These are phyloP conservation scores for Collybiopsis confluens DNA, from an alignment of 768 basidiomycete genomes.

Conservation along the genomic window DNA sequence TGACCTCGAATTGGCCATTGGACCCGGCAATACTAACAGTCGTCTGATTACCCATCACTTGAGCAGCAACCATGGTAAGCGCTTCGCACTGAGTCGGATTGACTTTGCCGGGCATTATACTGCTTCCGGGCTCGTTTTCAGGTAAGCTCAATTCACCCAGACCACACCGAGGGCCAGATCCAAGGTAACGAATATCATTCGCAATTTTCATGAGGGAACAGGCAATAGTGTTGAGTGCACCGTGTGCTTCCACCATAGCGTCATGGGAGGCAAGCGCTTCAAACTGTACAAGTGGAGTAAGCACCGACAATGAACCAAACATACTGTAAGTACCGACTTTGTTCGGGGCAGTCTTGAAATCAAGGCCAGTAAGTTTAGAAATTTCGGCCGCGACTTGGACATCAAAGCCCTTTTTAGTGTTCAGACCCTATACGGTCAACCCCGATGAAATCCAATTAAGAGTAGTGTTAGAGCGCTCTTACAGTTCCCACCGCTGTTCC, in stretches of 20 bases:
- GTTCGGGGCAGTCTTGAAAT: constrained; percentile 97
- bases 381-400: constrained; percentile 90
- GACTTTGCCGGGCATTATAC: constrained; percentile 99
- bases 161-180: constrained; percentile 95
- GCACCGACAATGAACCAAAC: neutral
- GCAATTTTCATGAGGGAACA: constrained; percentile 99
- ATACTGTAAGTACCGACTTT: constrained; percentile 50
- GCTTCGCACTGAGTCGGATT: constrained; percentile 99
- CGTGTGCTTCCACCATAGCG: constrained; percentile 95
- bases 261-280: constrained; percentile 98
- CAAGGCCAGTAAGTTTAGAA: constrained; percentile 82
- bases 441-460: neutral
- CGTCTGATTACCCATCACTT: constrained; percentile 98
- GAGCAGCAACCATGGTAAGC: constrained; percentile 96
- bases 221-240: constrained; percentile 94
- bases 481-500: constrained; percentile 99
- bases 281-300: constrained; percentile 49
- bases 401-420: constrained; percentile 96
- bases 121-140: constrained; percentile 98
- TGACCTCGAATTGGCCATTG: constrained; percentile 94
- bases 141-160: constrained; percentile 92
- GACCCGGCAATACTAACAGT: constrained; percentile 88
- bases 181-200: constrained; percentile 97
- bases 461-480: constrained; percentile 21
- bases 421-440: constrained; percentile 65